Evolutionary conservation across 169 alveolate species (phyloP).

Genomic region (Cryptosporidium sp.): DNA sequence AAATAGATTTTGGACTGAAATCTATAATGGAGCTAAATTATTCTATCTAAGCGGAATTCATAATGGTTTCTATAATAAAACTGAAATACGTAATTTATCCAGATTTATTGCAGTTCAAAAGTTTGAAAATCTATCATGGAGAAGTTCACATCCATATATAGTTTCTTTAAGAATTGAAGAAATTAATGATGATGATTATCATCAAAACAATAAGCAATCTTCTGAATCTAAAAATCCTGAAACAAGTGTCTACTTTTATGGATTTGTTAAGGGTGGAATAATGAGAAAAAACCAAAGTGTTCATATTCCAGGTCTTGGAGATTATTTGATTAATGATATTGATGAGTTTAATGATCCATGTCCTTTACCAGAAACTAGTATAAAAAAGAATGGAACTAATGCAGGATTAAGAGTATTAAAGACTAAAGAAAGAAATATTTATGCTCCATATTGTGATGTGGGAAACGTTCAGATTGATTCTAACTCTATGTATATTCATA

Average conservation of each 20-base stretch:
- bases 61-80: slow-evolving; percentile 91
- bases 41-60: slow-evolving; percentile 95
- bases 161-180: slow-evolving; percentile 94
- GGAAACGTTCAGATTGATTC: slow-evolving; percentile 95
- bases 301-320: slow-evolving; percentile 94
- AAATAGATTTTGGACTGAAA: slow-evolving; percentile 97
- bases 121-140: slow-evolving; percentile 92
- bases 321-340: slow-evolving; percentile 84
- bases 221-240: slow-evolving; percentile 77
- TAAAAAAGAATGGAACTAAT: slow-evolving; percentile 81
- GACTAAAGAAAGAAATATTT: slow-evolving; percentile 93
- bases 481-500: slow-evolving; percentile 96
- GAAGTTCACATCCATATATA: slow-evolving; percentile 96
- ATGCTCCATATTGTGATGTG: slow-evolving; percentile 98
- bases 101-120: slow-evolving; percentile 95
- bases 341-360: slow-evolving; percentile 87
- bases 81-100: slow-evolving; percentile 94
- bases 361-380: slow-evolving; percentile 84
- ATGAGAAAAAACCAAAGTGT: slow-evolving; percentile 85
- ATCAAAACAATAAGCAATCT: slow-evolving; percentile 37
- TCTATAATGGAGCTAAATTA: slow-evolving; percentile 97
- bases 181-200: not conserved
- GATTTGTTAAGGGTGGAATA: slow-evolving; percentile 94
- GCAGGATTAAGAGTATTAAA: slow-evolving; percentile 90
- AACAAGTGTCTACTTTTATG: slow-evolving; percentile 91